Percentiles rank a stretch among this genome's conserved stretches.
phyloP scores from a whole-genome alignment of 2,329 filamentous ascomycete genomes.

The Epichloe aotearoae region DNA sequence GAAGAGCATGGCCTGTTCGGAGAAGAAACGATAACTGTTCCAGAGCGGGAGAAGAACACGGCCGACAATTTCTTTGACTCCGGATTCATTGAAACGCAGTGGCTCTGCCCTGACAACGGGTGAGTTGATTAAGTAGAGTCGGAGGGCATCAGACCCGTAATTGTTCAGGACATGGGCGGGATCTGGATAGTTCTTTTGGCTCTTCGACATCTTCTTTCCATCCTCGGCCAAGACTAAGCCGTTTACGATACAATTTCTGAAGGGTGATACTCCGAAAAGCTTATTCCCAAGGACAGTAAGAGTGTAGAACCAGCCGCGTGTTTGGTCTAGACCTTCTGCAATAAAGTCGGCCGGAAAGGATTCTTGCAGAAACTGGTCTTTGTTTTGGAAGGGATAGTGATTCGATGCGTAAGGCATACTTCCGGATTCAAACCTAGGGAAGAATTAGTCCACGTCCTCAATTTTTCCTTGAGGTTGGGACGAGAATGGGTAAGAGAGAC shows the following conservation, averaged over 20 bases:
- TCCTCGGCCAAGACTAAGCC: slow-evolving; percentile 16
- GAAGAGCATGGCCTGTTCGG: slow-evolving; percentile 12
- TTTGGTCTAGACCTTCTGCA: slow-evolving; percentile 16
- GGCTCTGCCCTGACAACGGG: slow-evolving; percentile 15
- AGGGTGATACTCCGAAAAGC: slow-evolving; percentile 14
- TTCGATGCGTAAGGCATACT: slow-evolving; percentile 15
- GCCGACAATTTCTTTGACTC: slow-evolving; percentile 14
- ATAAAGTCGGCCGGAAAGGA: slow-evolving; percentile 16
- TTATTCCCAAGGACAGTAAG: slow-evolving; percentile 14
- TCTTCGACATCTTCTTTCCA: slow-evolving; percentile 18
- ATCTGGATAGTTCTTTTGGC: slow-evolving; percentile 16
- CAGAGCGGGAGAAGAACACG: slow-evolving; percentile 14
- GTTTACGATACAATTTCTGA: slow-evolving; percentile 16
- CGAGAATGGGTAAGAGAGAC: neutral
- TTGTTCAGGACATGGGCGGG: slow-evolving; percentile 10
- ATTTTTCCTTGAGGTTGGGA: no score
- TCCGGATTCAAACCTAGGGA: slow-evolving; percentile 13
- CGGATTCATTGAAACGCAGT: slow-evolving; percentile 14
- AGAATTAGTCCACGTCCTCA: neutral
- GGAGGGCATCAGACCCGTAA: slow-evolving; percentile 15
- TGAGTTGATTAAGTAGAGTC: slow-evolving; percentile 17
- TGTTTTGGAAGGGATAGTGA: slow-evolving; percentile 15
- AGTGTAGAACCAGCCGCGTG: slow-evolving; percentile 17
- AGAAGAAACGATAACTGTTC: slow-evolving; percentile 17
- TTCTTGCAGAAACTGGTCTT: slow-evolving; percentile 9